Evolutionary conservation across 306 rosid genomes (phyloP).

Genomic region (Quercus glauca): DNA sequence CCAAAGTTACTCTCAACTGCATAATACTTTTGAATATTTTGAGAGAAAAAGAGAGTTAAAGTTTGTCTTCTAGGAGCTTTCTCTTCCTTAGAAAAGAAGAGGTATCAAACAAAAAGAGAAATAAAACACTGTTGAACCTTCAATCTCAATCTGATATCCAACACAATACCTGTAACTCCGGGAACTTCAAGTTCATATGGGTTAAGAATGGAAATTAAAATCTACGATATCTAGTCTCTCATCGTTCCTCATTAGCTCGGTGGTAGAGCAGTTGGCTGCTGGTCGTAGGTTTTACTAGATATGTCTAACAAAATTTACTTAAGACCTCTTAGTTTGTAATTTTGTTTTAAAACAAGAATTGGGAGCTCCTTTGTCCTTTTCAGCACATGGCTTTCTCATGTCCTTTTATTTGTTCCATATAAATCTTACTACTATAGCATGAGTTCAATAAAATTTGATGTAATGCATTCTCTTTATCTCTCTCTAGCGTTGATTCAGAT

Average conservation of each 20-base stretch:
- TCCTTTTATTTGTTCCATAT: background rate
- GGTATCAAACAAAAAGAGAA: no score
- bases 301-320: background rate
- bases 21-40: background rate
- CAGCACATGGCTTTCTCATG: background rate
- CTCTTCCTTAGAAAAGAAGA: no score
- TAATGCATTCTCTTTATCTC: background rate
- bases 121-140: no score
- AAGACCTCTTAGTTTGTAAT: background rate
- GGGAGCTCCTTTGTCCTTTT: background rate
- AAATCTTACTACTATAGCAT: background rate
- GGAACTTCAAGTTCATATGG: no score
- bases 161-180: background rate
- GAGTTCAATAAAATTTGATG: background rate
- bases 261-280: no score
- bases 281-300: background rate
- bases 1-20: background rate
- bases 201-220: no score
- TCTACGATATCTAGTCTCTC: no score
- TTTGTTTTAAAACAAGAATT: background rate
- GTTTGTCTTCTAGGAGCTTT: background rate
- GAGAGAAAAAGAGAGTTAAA: background rate
- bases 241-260: no score
- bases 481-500: conserved; percentile 12
- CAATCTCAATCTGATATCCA: background rate